Base-by-base conservation (phyloP, 1,139 yeast genomes). In the Diutina ranongensis region DNA sequence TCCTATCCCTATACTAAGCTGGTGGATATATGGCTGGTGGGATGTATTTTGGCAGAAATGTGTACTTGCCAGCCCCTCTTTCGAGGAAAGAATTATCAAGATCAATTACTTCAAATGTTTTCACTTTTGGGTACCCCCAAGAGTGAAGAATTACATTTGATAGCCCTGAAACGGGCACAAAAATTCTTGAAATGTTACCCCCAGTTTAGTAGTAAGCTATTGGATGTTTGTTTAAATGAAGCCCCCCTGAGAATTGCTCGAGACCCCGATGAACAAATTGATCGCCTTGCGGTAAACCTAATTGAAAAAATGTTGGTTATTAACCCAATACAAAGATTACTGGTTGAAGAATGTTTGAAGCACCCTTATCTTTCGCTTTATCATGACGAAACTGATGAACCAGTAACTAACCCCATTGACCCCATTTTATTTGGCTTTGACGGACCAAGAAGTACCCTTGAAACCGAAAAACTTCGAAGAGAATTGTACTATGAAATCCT, bases 21-120 rank as follows among this genome's bases (percentile, higher is more conserved):
- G 2, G 79, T 83, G 50, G 92, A 83, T 57, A 67, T 82, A 12
- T 83, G 92, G 92, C 78, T 87, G 0, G 85, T 81, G 16, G 92
- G 92, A 1, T 83, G 92, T 57, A 81, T 83, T 20, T 58, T 83
- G 44, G 87, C 83, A 0, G 92, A 83, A 57, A 63, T 80, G 65
- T 66, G 74, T 1, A 49, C 57, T 20, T 77, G 83, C 1, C 64
- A 65, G 50, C 88, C 94, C 0, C 60, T 87, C 44, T 86, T 86
- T 57, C 94, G 95, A 0, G 96, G 95, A 0, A 72, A 78, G 44
- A 88, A 82, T 58, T 82, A 80, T 57, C 77, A 76, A 52, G 74
- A 80, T 56, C 92, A 83, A 55, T 59, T 83, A 49, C 67, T 76
- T 56, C 58, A 80, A 36, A 81, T 82, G 15, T 69, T 82, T 48